Evolutionary conservation across 2,329 filamentous ascomycete species (phyloP), one percentile per base, ranked within the genome.

Genomic region (Acrodontium crateriforme): DNA sequence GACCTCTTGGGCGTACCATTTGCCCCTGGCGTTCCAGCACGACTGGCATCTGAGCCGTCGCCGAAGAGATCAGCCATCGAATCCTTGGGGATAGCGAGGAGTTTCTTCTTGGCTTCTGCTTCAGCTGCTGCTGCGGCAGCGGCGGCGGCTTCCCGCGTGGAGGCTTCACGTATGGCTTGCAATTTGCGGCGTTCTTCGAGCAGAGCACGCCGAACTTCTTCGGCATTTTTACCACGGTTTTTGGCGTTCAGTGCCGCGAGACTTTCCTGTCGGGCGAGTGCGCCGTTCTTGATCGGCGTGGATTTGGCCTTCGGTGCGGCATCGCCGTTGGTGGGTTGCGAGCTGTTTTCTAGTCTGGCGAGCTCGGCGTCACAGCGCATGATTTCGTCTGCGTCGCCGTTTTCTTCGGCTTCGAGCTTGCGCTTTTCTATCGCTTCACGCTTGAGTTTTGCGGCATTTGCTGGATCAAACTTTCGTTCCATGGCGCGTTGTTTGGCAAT

Each of bases 141-240:
- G 16, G 40, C 43, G 35, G 65, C 65, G 3, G 56, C 53, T 25
- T 56, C 53, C 17, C 66, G 68, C 32, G 72, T 24, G 64, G 65
- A 52, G 69, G 69, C 38, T 69, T 71, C 43, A 62, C 62, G 51
- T 6, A 50, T 53, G 9, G 49, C 38, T 26, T 54, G 41, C 24
- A 53, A 44, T 34, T 53, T 50, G 16, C 50, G 44, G 12, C 57
- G 55, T 58, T 98, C 89, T 41, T 78, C 77, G 31, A 93, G 65
- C 50, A 94, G 80, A 1, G 85, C 87, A 53, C 81, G 80, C 34
- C 87, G 81, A n/a, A 95, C 79, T 25, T 80, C 76, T 50, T 93
- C 81, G n/a, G 71, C 69, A 47, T 94, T 94, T 41, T 76, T 69
- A 33, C 76, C 74, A 36, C 87, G 76, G 55, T 93, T 94, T 47